Base-by-base conservation (phyloP, 352 stramenopile species). In the Phytophthora europaea region DNA sequence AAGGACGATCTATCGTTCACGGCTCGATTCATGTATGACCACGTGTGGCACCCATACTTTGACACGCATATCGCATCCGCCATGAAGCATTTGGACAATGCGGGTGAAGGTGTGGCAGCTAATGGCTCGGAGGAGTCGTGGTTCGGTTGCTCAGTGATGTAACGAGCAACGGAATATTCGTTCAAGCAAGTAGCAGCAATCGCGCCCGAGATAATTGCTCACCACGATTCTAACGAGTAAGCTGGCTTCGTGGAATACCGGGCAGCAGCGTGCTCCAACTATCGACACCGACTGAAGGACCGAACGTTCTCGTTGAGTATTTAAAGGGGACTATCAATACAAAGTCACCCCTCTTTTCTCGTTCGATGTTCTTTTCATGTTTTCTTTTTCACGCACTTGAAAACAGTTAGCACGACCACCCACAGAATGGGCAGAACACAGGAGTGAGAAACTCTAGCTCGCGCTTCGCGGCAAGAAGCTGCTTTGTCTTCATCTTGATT, bases 31-130 rank as follows among this genome's bases (percentile, higher is more conserved):
- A 61, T 95, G 47, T 95, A 95, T 65, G 86, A 92, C 43, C 88
- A 89, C 31, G 83, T 93, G 38, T 95, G 88, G 88, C 73, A 91
- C 48, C 86, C 88, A 2, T 90, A 92, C 67, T 95, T 90, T 65
- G 74, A 84, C 20, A 78, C 76, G 48, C 79, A 95, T 65, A 82
- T 95, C 6, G 83, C 84, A 16, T 85, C 79, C 13, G 84, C 82
- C 23, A 95, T 95, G 88, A 94, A 90, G 59, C 78, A 87, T 36
- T 48, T 95, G 6, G 88, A 84, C 51, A 80, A 83, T 6, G 78
- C 80, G 38, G 62, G 80, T 59, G 70, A 65, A 15, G 78, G 78
- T 10, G 71, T 77, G 69, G 16, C 78, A 31, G 62, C 55, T 0
- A 78, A 79, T 2, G 71, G 75, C 18, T 70, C 61, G 1, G 68